Evolutionary conservation across 78 protist genomes (phyloP).

Genomic region (Isochrysis galbana): DNA sequence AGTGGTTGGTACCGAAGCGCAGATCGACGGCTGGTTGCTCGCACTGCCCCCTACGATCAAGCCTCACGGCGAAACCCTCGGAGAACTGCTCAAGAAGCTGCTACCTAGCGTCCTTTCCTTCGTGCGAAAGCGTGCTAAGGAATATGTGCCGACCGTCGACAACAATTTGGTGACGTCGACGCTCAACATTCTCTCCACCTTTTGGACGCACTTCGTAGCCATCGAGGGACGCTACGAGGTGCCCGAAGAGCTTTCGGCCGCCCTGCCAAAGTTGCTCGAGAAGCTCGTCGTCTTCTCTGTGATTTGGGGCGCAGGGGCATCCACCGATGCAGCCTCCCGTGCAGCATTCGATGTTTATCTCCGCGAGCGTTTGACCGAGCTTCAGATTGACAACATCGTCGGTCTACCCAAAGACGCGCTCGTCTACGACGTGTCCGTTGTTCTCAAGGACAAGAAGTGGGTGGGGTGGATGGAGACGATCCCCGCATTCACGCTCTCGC

Average conservation of each 20-base stretch:
- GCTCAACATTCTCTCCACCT: conserved; percentile 12
- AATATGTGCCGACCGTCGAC: conserved; percentile 64
- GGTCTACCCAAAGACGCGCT: conserved; percentile 30
- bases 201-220: not conserved
- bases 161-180: conserved; percentile 31
- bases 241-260: not conserved
- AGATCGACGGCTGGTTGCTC: conserved; percentile 32
- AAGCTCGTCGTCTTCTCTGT: conserved; percentile 62
- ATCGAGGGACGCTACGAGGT: not conserved
- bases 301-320: conserved; percentile 80
- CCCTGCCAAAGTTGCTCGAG: not conserved
- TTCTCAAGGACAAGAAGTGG: conserved; percentile 47
- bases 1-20: not conserved
- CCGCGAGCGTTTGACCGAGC: not conserved
- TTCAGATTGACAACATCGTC: not conserved
- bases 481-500: conserved; percentile 37
- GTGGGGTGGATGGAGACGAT: conserved; percentile 60
- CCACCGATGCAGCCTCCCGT: conserved; percentile 53
- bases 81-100: conserved; percentile 37
- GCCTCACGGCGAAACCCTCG: not conserved
- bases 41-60: not conserved
- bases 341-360: conserved; percentile 40
- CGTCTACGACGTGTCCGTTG: conserved; percentile 44
- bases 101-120: not conserved
- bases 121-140: not conserved